Conservation (phyloP, 495 filamentous ascomycete species). For the Xylona heveae region DNA sequence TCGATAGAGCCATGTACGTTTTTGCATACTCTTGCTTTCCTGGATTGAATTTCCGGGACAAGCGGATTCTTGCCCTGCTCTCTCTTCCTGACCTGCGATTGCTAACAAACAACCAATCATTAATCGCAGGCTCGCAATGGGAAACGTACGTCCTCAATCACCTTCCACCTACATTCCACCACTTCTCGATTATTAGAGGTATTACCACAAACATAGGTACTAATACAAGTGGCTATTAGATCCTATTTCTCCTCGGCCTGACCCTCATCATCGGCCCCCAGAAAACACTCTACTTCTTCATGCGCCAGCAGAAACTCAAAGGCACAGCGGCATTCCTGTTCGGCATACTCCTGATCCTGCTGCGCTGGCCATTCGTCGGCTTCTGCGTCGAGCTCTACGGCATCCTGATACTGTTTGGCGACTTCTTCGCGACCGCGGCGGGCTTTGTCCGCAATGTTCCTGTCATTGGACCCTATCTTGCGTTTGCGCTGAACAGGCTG, state of each 20-base stretch:
- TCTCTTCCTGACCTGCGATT: too few relatives aligned
- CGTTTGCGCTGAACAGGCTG: slow-evolving; percentile 37
- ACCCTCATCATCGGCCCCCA: slow-evolving; percentile 85
- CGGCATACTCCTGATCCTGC: slow-evolving; percentile 69
- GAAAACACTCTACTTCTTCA: slow-evolving; percentile 85
- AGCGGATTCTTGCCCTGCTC: too few relatives aligned
- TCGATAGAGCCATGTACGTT: slow-evolving; percentile 77
- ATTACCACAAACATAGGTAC: too few relatives aligned
- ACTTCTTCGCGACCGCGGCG: slow-evolving; percentile 83
- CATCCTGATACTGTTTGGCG: slow-evolving; percentile 80
- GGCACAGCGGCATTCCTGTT: slow-evolving; percentile 73
- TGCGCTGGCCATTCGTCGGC: slow-evolving; percentile 74
- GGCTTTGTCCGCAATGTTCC: slow-evolving; percentile 72
- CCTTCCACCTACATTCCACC: background rate
- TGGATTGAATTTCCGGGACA: slow-evolving; percentile 1
- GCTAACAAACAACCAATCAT: too few relatives aligned
- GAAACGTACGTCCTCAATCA: slow-evolving; percentile 36
- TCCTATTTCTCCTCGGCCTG: slow-evolving; percentile 91
- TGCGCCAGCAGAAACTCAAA: slow-evolving; percentile 74
- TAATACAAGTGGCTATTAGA: too few relatives aligned
- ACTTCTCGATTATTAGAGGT: background rate
- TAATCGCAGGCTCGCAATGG: slow-evolving; percentile 54
- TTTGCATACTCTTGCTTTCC: slow-evolving; percentile 1
- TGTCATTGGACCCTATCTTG: slow-evolving; percentile 67
- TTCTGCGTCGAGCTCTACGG: slow-evolving; percentile 86